Evolutionary conservation across 176 grass and related monocot genomes (phyloP).

Genomic region (Oryza longistaminata): DNA sequence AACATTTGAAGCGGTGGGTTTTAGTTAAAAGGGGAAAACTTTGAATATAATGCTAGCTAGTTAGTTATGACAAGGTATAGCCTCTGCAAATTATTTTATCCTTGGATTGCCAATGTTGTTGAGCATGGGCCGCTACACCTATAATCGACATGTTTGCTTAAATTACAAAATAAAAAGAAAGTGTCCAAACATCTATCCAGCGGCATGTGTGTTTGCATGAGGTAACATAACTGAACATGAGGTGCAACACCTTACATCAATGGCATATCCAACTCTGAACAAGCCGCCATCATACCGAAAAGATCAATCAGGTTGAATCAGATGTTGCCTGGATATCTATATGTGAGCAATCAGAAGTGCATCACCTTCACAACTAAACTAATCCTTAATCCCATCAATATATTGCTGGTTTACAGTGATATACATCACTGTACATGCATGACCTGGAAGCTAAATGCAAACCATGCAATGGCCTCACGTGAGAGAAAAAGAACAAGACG

Average conservation of each 20-base stretch:
- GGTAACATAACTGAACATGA: neutral
- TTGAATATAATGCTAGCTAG: neutral
- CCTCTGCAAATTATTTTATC: neutral
- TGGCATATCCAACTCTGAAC: neutral
- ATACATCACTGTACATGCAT: neutral
- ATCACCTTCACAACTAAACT: neutral
- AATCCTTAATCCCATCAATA: neutral
- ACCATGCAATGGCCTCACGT: conserved; percentile 48
- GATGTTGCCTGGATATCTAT: neutral
- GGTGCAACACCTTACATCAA: neutral
- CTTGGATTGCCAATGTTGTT: neutral
- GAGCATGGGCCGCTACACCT: neutral
- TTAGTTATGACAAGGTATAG: neutral
- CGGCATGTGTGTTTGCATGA: neutral
- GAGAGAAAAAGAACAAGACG: conserved; percentile 70
- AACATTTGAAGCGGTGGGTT: neutral
- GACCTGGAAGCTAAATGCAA: neutral
- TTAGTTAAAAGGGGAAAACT: neutral
- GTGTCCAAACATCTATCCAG: neutral
- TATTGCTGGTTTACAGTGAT: neutral
- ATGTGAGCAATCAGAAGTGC: neutral
- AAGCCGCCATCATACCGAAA: neutral
- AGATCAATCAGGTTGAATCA: neutral
- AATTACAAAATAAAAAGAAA: neutral
- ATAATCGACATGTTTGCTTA: neutral